Conservation (phyloP, 2,329 filamentous ascomycete species). For the Grosmannia penicillata region DNA sequence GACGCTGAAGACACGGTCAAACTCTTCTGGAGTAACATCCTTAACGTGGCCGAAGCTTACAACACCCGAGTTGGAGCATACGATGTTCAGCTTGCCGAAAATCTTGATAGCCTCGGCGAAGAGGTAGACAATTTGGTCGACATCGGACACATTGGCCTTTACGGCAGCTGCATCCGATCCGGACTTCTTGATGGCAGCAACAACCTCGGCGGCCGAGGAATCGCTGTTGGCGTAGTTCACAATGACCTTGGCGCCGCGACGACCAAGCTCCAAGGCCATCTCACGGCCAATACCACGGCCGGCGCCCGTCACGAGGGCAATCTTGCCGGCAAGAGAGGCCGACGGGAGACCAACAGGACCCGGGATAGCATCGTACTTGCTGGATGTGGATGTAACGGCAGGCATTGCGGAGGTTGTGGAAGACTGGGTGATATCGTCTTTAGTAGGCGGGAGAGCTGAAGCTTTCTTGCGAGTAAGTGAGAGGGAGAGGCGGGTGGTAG, state of each 20-base stretch:
- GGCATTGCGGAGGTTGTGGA: constrained; percentile 3
- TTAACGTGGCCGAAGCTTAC: constrained; percentile 44
- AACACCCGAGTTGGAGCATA: constrained; percentile 45
- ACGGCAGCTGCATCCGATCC: constrained; percentile 14
- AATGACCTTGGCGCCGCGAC: constrained; percentile 19
- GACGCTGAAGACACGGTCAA: constrained; percentile 45
- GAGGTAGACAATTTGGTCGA: constrained; percentile 16
- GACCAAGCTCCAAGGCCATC: constrained; percentile 31
- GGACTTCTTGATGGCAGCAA: constrained; percentile 10
- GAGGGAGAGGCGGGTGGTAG: constrained; percentile 1
- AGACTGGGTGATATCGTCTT: too few species aligned
- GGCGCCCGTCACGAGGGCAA: constrained; percentile 17
- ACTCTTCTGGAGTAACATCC: constrained; percentile 42
- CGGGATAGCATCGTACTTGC: constrained; percentile 18
- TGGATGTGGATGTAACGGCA: constrained; percentile 7
- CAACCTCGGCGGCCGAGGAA: constrained; percentile 10
- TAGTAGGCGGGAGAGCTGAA: neutral
- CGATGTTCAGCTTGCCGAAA: constrained; percentile 47
- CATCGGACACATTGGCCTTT: constrained; percentile 19
- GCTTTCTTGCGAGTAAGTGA: neutral
- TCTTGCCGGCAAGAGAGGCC: constrained; percentile 14
- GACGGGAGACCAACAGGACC: constrained; percentile 17
- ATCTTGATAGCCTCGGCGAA: constrained; percentile 35
- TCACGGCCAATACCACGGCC: constrained; percentile 47
- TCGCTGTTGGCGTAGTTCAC: constrained; percentile 16